phyloP scores from a whole-genome alignment of 2,329 filamentous ascomycete genomes.

The Salinomyces thailandicus region DNA sequence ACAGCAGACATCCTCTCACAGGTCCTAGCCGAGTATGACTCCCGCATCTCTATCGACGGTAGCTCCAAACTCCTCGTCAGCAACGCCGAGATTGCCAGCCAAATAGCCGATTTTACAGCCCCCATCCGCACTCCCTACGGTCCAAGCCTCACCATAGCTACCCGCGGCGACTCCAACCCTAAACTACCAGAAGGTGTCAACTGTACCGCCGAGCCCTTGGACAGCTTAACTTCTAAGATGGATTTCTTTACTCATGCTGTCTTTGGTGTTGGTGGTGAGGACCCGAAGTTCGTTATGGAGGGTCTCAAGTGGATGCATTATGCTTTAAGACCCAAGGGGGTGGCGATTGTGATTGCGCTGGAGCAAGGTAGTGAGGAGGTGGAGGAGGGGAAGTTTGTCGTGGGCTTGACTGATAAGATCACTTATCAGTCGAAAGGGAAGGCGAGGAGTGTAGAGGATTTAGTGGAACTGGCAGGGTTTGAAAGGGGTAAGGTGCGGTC shows the following conservation, averaged over 20 bases:
- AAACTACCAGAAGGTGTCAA: slow-evolving; percentile 7
- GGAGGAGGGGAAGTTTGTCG: slow-evolving; percentile 5
- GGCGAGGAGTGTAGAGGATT: slow-evolving; percentile 14
- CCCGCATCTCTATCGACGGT: slow-evolving; percentile 13
- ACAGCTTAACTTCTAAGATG: slow-evolving; percentile 12
- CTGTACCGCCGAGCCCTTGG: slow-evolving; percentile 8
- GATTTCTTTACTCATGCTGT: slow-evolving; percentile 19
- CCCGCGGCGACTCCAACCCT: slow-evolving; percentile 4
- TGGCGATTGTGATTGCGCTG: slow-evolving; percentile 16
- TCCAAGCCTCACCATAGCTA: slow-evolving; percentile 15
- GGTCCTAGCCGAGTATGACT: slow-evolving; percentile 12
- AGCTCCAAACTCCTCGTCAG: slow-evolving; percentile 15
- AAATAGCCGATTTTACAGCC: slow-evolving; percentile 12
- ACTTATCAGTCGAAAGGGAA: slow-evolving; percentile 16
- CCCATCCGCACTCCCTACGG: slow-evolving; percentile 17
- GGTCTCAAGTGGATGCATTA: slow-evolving; percentile 18
- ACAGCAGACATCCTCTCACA: slow-evolving; percentile 9
- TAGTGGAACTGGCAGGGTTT: slow-evolving; percentile 19
- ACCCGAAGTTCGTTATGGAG: slow-evolving; percentile 16
- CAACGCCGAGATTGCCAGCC: slow-evolving; percentile 12
- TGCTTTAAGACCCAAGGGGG: slow-evolving; percentile 18
- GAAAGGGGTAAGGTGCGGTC: slow-evolving; percentile 18
- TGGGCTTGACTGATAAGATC: slow-evolving; percentile 18
- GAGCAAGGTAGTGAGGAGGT: slow-evolving; percentile 12
- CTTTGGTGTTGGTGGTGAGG: slow-evolving; percentile 14